Evolutionary conservation across 495 filamentous ascomycete genomes (phyloP).

Genomic region (Aeminium ludgeri): DNA sequence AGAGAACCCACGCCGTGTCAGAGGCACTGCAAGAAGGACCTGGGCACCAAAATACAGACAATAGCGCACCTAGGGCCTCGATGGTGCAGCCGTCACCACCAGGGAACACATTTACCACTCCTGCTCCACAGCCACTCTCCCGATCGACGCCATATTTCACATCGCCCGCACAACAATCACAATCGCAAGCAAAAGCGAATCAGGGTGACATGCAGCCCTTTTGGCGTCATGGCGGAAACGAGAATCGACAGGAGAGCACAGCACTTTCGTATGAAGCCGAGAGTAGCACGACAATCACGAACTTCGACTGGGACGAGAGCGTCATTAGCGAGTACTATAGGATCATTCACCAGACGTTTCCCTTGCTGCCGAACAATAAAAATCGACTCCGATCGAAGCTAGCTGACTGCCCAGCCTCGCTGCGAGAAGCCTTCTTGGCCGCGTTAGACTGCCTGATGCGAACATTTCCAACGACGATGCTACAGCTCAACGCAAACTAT

Average conservation of each 20-base stretch:
- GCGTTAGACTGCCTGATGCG: conserved; percentile 47
- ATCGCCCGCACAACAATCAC: not conserved
- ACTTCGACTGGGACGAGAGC: conserved; percentile 14
- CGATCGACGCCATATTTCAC: not conserved
- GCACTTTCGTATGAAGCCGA: conserved; percentile 3
- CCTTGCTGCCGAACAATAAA: conserved; percentile 53
- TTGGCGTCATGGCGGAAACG: conserved; percentile 7
- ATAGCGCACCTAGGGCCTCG: conserved; percentile 1
- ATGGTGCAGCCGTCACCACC: not conserved
- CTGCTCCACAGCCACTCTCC: not conserved
- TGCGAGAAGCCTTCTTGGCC: conserved; percentile 56
- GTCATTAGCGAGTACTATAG: conserved; percentile 19
- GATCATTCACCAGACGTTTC: conserved; percentile 56
- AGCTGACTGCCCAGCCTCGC: conserved; percentile 37
- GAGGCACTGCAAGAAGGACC: conserved; percentile 6
- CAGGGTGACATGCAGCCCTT: conserved; percentile 7
- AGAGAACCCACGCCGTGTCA: conserved; percentile 7
- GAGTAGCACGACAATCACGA: conserved; percentile 1
- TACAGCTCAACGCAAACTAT: conserved; percentile 19
- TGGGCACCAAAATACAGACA: not conserved
- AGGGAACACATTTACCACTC: not conserved
- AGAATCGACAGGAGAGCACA: conserved; percentile 2
- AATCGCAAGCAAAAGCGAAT: not conserved
- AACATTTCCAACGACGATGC: conserved; percentile 33
- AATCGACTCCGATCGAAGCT: conserved; percentile 43